Conservation (phyloP, 225 moss, liverwort and hornwort genomes). For the Neckera pumila region DNA sequence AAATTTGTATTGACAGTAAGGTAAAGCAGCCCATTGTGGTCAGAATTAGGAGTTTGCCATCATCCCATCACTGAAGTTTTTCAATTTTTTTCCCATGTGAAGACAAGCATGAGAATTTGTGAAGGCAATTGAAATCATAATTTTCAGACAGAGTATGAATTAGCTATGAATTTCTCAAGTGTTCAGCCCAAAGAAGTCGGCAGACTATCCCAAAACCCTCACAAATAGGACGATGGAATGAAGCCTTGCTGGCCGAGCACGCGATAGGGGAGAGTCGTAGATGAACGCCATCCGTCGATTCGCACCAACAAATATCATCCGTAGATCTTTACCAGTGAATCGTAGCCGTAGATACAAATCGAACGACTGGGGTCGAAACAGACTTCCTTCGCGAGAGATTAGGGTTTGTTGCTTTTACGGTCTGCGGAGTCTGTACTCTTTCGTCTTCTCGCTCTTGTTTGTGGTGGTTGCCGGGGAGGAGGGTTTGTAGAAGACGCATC, state of each 20-base stretch:
- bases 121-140: too few species aligned
- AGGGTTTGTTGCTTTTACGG: conserved; percentile 15
- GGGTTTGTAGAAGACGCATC: background rate
- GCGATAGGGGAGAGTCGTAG: background rate
- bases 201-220: too few species aligned
- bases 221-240: background rate
- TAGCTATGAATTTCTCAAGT: too few species aligned
- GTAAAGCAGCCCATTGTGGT: too few species aligned
- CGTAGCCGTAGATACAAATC: background rate
- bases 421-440: background rate
- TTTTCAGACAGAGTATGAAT: too few species aligned
- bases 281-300: background rate
- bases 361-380: background rate
- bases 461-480: background rate
- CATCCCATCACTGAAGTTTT: too few species aligned
- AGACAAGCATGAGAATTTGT: too few species aligned
- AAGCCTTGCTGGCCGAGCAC: background rate
- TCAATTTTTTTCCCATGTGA: too few species aligned
- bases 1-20: too few species aligned
- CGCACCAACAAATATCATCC: background rate
- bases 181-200: too few species aligned
- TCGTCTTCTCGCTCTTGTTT: background rate
- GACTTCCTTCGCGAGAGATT: background rate
- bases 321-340: background rate
- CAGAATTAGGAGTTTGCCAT: too few species aligned